A percentile compares a stretch with the other conserved stretches of the same genome.
phyloP scores from a whole-genome alignment of 257 asterid species.

The Mentha longifolia region DNA sequence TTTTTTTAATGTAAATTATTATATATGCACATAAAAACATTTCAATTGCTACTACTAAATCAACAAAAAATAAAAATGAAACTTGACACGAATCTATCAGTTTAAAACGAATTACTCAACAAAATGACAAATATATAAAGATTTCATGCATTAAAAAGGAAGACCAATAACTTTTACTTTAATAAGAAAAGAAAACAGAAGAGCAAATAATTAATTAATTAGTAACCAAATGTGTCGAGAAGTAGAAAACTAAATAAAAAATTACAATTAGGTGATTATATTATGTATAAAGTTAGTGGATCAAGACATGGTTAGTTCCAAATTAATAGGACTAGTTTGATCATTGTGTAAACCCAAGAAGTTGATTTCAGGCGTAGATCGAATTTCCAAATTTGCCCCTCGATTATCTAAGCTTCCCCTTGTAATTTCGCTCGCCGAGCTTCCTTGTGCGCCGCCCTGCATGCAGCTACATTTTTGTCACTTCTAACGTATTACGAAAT shows the following conservation, averaged over 20 bases:
- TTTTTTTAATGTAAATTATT: too few relatives aligned
- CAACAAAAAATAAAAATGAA: not conserved
- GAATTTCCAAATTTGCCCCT: constrained; percentile 27
- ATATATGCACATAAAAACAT: too few relatives aligned
- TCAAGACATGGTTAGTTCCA: constrained; percentile 36
- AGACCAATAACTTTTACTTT: too few relatives aligned
- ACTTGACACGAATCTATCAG: not conserved
- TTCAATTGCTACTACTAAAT: not conserved
- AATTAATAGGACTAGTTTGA: constrained; percentile 10
- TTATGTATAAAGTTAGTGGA: constrained; percentile 4
- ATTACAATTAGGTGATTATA: too few relatives aligned
- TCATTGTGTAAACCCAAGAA: constrained; percentile 28
- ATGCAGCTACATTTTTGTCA: not conserved
- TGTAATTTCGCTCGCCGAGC: constrained; percentile 24
- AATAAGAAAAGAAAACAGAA: too few relatives aligned
- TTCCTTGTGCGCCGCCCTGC: constrained; percentile 31
- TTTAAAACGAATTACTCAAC: too few relatives aligned
- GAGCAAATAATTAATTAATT: not conserved
- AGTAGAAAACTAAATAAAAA: too few relatives aligned
- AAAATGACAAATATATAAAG: too few relatives aligned
- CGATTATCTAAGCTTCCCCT: constrained; percentile 29
- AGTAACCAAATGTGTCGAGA: not conserved
- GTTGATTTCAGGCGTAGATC: constrained; percentile 7
- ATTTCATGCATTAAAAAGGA: too few relatives aligned
- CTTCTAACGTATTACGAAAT: too few relatives aligned